Evolutionary conservation across 352 stramenopile genomes (phyloP), one percentile per base, ranked within the genome.

Genomic region (Globisporangium cylindrosporum): DNA sequence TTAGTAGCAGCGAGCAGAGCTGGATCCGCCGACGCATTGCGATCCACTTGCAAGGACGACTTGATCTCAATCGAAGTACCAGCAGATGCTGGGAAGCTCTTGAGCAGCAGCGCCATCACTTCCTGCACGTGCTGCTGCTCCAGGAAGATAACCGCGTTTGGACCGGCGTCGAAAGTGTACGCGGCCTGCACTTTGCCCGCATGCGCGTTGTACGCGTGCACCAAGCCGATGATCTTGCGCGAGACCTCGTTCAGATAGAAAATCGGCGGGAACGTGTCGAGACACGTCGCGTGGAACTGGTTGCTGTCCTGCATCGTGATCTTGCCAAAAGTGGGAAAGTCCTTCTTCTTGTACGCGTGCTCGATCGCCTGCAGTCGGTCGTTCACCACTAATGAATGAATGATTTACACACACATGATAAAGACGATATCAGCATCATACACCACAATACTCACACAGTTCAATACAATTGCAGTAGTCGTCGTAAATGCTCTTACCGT

Each of bases 111-210:
- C 8, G 75, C 65, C 57, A 94, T 69, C 1, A 96, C 61, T 43
- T 90, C 79, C 49, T 82, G 64, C 27, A 92, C 78, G 64, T 96
- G 68, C 59, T 89, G 63, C 53, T 89, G 72, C 66, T 95, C 78
- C n/a, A 89, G 64, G 72, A 96, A 98, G 36, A 98, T 73, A n/a
- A 99, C 97, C 22, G 97, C 97, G 81, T 99, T 99, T 41, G 98
- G 97, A 62, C 98, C 98, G 25, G 98, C 98, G 84, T 99, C 98
- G 77, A 99, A 99, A 10, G 98, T 99, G 84, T 99, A 99, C 20
- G 97, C 97, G 49, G 91, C 94, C 29, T 91, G 81, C 56, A 98
- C 73, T 7, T 69, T 48, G 14, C 81, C 77, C 25, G 73, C 68
- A 12, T 81, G 73, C 27, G 84, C 74, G 80, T 99, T 99, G 79